phyloP scores from a whole-genome alignment of 2,329 filamentous ascomycete genomes.

The Penicillium hesseltinei region DNA sequence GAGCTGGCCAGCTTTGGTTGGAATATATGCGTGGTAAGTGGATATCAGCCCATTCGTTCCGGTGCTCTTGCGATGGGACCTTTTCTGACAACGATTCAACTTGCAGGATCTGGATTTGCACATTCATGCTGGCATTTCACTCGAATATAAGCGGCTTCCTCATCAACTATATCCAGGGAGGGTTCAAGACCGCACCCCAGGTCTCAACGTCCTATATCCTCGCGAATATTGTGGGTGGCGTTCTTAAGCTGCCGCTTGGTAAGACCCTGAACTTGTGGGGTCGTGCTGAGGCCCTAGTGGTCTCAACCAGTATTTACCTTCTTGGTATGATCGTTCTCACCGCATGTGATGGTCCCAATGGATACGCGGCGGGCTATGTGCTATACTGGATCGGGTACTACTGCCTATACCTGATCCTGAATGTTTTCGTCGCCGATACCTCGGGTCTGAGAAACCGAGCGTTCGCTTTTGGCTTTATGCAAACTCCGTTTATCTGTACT shows the following conservation, averaged over 20 bases:
- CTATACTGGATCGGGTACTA: slow-evolving; percentile 60
- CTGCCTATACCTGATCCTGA: slow-evolving; percentile 55
- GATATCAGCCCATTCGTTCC: background rate
- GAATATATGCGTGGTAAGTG: slow-evolving; percentile 38
- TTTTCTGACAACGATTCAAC: slow-evolving; percentile 1
- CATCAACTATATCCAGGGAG: slow-evolving; percentile 52
- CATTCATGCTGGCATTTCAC: slow-evolving; percentile 48
- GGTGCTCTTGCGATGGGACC: background rate
- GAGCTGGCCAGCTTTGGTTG: slow-evolving; percentile 34
- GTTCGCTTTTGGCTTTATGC: slow-evolving; percentile 59
- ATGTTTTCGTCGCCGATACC: slow-evolving; percentile 63
- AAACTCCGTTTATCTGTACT: slow-evolving; percentile 61
- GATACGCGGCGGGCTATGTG: slow-evolving; percentile 62
- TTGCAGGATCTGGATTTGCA: slow-evolving; percentile 46
- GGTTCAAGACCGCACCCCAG: slow-evolving; percentile 52
- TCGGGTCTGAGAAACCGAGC: slow-evolving; percentile 60
- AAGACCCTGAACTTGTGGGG: slow-evolving; percentile 64
- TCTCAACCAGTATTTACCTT: slow-evolving; percentile 50
- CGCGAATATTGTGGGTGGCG: slow-evolving; percentile 55
- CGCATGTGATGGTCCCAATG: slow-evolving; percentile 57
- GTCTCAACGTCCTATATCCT: slow-evolving; percentile 55
- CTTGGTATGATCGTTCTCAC: slow-evolving; percentile 61
- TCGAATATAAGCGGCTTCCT: slow-evolving; percentile 44
- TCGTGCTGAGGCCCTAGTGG: slow-evolving; percentile 57
- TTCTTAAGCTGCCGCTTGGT: slow-evolving; percentile 60